Percentiles rank a stretch among this genome's conserved stretches.
Conservation (phyloP, 495 filamentous ascomycete genomes). For the Neurospora terricola region DNA sequence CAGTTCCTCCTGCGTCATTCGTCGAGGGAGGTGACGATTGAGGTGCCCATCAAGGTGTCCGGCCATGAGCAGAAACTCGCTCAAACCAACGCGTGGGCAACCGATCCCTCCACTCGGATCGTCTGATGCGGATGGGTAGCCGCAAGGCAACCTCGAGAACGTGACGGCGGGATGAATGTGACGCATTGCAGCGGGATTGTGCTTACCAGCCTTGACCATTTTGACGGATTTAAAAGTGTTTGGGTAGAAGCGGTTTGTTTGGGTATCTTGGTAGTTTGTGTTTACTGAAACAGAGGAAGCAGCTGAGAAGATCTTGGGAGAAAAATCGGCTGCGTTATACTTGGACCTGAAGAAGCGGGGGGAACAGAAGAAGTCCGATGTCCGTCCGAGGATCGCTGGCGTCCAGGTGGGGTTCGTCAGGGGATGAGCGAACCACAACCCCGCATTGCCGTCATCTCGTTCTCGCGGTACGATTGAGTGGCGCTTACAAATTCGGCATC, state of each 20-base stretch:
- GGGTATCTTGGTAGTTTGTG: not conserved
- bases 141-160: constrained; percentile 2
- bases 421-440: constrained; percentile 3
- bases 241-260: not conserved
- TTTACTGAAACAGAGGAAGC: not conserved
- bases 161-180: constrained; percentile 17
- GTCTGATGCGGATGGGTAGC: not conserved
- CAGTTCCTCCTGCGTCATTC: not conserved
- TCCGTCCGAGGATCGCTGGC: constrained; percentile 13
- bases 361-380: constrained; percentile 3
- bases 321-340: constrained; percentile 2
- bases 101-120: not conserved
- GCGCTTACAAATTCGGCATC: not conserved
- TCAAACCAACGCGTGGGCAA: constrained; percentile 11
- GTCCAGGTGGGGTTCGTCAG: constrained; percentile 10
- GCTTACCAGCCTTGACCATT: constrained; percentile 96
- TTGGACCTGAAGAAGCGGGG: not conserved
- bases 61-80: constrained; percentile 7
- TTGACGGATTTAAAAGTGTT: constrained; percentile 31
- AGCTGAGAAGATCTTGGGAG: constrained; percentile 1
- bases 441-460: constrained; percentile 15
- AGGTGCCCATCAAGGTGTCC: constrained; percentile 23
- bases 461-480: not conserved
- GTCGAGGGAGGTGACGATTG: not conserved
- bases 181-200: constrained; percentile 13